Conservation (phyloP, 2,329 filamentous ascomycete species). For the Fusarium kyushuense region DNA sequence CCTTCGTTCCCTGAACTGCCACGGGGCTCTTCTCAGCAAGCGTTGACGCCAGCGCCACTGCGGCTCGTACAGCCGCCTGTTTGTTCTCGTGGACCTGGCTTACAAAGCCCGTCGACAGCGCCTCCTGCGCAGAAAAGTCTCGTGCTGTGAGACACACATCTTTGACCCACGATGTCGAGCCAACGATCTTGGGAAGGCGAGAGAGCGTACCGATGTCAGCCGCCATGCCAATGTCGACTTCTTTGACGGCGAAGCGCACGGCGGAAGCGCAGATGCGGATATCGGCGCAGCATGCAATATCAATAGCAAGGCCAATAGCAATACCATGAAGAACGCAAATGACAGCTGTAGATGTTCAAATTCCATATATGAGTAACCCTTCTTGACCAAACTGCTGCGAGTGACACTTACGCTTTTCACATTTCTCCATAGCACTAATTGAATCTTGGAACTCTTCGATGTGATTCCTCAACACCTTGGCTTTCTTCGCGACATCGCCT, state of each 20-base stretch:
- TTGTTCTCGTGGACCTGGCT: constrained; percentile 74
- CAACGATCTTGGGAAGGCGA: constrained; percentile 79
- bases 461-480: constrained; percentile 71
- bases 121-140: constrained; percentile 76
- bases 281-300: constrained; percentile 77
- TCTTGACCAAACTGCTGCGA: neutral
- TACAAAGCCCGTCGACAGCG: constrained; percentile 76
- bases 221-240: constrained; percentile 84
- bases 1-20: constrained; percentile 88
- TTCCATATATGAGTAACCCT: constrained; percentile 29
- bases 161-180: constrained; percentile 80
- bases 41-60: constrained; percentile 70
- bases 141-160: constrained; percentile 80
- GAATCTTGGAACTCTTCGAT: constrained; percentile 85
- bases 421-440: constrained; percentile 81
- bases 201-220: constrained; percentile 83
- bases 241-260: constrained; percentile 77
- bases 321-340: constrained; percentile 85
- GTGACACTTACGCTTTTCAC: constrained; percentile 80
- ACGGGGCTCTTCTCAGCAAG: constrained; percentile 88
- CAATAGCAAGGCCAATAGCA: constrained; percentile 81
- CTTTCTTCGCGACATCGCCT: constrained; percentile 73
- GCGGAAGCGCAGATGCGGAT: constrained; percentile 73
- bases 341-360: constrained; percentile 67
- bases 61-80: constrained; percentile 70